Base-by-base conservation (phyloP, 2,329 filamentous ascomycete genomes). In the Nemania sp. region DNA sequence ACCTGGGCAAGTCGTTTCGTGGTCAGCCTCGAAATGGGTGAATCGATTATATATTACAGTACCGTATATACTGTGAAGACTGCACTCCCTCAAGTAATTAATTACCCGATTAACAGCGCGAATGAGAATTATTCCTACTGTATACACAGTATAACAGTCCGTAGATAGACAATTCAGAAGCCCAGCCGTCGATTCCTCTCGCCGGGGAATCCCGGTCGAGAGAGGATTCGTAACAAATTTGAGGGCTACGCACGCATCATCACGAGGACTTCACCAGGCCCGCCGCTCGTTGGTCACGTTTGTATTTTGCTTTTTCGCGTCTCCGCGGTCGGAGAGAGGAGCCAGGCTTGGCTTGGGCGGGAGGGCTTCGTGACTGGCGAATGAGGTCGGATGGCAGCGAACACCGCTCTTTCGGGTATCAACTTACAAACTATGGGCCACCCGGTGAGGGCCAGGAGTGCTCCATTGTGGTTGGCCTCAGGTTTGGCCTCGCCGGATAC, bases 301-400 rank as follows among this genome's bases (percentile, higher is more conserved):
- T 13, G 10, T 17, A 34, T n/a, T 53, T 53, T 60, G 43, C 32
- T 52, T 60, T 57, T 61, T 61, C 45, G 12, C 42, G 48, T 42
- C 34, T 32, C 53, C 29, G 53, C 29, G 35, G 53, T 48, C 54
- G 18, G 57, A 52, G 17, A 18, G 48, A 15, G 34, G 48, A 42
- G 40, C 35, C 34, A 39, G 21, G 45, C 46, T 52, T 52, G 18
- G 37, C 17, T 46, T 29, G 5, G 10, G 50, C n/a, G n/a, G 25
- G 21, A 37, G 46, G 52, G 47, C 49, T 53, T 55, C 51, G 18
- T 34, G 60, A 60, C 50, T 51, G 48, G 52, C 51, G 55, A 59
- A 54, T 59, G 17, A 50, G 46, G 39, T 48, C 43, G 45, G 42
- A 43, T 29, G 11, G 20, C 13, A 48, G 34, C 35, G 29, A 53